Percentiles rank a stretch among this genome's conserved stretches.
Conservation (phyloP, 1,139 yeast genomes). For the Candida glucosophila region DNA sequence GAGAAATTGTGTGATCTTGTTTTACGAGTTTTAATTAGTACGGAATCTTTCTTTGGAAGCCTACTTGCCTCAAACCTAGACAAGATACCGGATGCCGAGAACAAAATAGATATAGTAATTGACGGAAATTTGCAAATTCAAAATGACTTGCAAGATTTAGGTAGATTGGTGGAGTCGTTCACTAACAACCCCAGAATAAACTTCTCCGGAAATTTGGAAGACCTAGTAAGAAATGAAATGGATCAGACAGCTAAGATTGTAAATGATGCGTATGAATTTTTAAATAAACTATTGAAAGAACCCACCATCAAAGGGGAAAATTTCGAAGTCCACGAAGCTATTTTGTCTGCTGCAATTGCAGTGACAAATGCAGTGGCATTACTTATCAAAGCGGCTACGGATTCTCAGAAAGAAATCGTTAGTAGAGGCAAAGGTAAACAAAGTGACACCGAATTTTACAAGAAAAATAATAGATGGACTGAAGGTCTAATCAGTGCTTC, state of each 20-base stretch:
- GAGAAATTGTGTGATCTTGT: constrained; percentile 44
- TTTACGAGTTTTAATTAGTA: constrained; percentile 49
- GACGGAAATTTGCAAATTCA: constrained; percentile 71
- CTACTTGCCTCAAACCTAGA: constrained; percentile 47
- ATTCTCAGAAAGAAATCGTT: constrained; percentile 78
- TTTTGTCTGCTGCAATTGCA: constrained; percentile 71
- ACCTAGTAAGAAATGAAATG: constrained; percentile 66
- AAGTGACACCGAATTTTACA: constrained; percentile 70
- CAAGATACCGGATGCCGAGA: constrained; percentile 47
- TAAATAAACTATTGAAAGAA: constrained; percentile 46
- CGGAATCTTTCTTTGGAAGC: constrained; percentile 55
- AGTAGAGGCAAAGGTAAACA: constrained; percentile 60
- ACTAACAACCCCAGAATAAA: constrained; percentile 34
- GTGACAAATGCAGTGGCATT: constrained; percentile 73
- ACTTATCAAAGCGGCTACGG: constrained; percentile 70
- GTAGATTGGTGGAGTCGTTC: constrained; percentile 48
- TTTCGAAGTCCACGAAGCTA: constrained; percentile 67
- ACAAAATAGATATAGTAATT: constrained; percentile 69
- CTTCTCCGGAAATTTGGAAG: constrained; percentile 52
- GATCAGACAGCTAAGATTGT: constrained; percentile 64
- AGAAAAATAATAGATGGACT: constrained; percentile 88
- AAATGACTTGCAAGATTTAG: constrained; percentile 54
- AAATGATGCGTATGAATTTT: constrained; percentile 53
- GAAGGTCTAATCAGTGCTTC: constrained; percentile 92
- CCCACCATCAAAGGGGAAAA: constrained; percentile 53